Evolutionary conservation across 495 filamentous ascomycete genomes (phyloP).

Genomic region (Jackrogersella multiformis): DNA sequence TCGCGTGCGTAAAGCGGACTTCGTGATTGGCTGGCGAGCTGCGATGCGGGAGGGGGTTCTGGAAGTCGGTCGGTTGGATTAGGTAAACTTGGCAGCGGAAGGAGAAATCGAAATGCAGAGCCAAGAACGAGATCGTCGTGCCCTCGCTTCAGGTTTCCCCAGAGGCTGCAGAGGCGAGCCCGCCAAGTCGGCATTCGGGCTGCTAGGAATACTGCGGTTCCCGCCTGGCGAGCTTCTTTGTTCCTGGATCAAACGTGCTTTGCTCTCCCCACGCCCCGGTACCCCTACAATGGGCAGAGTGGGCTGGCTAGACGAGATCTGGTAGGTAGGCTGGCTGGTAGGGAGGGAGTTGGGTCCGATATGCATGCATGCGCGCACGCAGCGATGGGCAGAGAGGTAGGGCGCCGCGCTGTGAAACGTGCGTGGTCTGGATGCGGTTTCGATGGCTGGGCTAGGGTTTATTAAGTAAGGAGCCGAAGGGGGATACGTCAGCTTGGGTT

Average conservation of each 20-base stretch:
- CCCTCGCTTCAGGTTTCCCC: slow-evolving; percentile 22
- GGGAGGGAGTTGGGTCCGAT: no score
- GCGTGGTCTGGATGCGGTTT: slow-evolving; percentile 37
- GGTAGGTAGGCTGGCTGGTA: slow-evolving; percentile 3
- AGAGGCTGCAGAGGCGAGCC: not conserved
- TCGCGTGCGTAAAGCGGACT: not conserved
- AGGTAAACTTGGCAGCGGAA: no score
- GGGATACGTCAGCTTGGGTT: slow-evolving; percentile 14
- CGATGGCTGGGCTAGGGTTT: no score
- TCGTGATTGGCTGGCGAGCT: slow-evolving; percentile 6
- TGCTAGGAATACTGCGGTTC: no score
- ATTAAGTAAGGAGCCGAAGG: no score
- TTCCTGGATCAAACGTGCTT: not conserved
- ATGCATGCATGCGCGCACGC: no score
- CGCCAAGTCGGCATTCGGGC: slow-evolving; percentile 18
- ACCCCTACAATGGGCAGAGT: no score
- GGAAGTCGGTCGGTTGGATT: no score
- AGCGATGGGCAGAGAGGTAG: not conserved
- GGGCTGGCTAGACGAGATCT: not conserved
- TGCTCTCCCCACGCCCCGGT: not conserved
- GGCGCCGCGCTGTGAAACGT: slow-evolving; percentile 25
- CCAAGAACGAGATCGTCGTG: slow-evolving; percentile 7
- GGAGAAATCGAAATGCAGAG: no score
- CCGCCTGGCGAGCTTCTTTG: no score
- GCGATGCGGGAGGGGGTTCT: not conserved